Base-by-base conservation (phyloP, 2,329 filamentous ascomycete species). In the Alternaria triticimaculans region DNA sequence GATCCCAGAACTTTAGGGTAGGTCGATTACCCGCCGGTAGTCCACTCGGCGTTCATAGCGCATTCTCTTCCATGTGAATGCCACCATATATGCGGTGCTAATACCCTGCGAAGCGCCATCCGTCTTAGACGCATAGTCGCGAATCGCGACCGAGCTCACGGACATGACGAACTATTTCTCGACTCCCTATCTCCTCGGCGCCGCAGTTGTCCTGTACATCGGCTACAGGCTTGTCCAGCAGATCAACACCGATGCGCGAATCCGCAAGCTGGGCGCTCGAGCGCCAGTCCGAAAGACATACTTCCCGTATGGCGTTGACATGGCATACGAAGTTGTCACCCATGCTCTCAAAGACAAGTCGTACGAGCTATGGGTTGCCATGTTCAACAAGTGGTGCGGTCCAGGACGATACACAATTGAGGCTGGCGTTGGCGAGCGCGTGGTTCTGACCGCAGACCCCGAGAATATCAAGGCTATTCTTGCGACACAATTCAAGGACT, bases 391-490 rank as follows among this genome's bases (percentile, higher is more conserved):
- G 15, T 78, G 63, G 61, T 74, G 12, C 8, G 73, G 80, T 5
- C 74, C 76, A 1, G 76, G 78, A 5, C 74, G 80, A 30, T 89
- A 84, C 70, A 94, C 92, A 0, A 81, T 85, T 43, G 92, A 95
- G 80, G 78, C 82, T 11, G 84, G 83, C 2, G 71, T 88, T 7
- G 72, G 88, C 2, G 85, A 86, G 51, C 87, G 92, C n/a, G 79
- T 90, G 21, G 78, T 96, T 63, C 86, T 96, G 74, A 97, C 94
- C 0, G 87, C 87, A 6, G 93, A 97, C 70, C 91, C 92, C 0
- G 93, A 96, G 74, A 97, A 97, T 76, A 91, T 97, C 82, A 97
- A 97, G 79, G 92, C 94, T 6, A 86, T 97, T 21, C 84, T 97
- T n/a, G 92, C 94, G 0, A 91, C 90, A 1, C 93, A 97, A 75